These are phyloP conservation scores for Cerioporus squamosus DNA, from an alignment of 1,284 basidiomycete species.

Conservation along the genomic window DNA sequence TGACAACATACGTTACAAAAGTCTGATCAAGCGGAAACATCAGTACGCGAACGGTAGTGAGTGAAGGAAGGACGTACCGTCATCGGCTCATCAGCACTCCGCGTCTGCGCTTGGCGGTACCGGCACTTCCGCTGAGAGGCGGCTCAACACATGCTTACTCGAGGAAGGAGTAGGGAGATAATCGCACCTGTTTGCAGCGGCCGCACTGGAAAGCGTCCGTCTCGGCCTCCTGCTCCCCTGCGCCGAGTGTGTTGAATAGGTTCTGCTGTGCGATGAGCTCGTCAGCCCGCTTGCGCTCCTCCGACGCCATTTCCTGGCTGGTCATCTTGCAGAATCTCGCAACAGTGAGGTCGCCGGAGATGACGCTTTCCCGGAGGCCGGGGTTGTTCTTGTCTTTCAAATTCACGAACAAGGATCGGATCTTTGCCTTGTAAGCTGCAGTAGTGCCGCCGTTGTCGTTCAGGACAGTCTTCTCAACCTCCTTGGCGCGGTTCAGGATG, in stretches of 20 bases:
- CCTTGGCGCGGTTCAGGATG: conserved; percentile 60
- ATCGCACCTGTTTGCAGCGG: conserved; percentile 80
- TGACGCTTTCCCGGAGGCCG: conserved; percentile 81
- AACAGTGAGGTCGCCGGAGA: conserved; percentile 78
- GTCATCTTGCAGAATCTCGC: conserved; percentile 82
- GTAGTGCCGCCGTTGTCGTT: conserved; percentile 49
- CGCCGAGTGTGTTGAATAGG: conserved; percentile 90
- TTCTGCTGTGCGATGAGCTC: conserved; percentile 87
- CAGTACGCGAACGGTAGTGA: neutral
- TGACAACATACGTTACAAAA: conserved; percentile 40
- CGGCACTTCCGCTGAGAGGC: conserved; percentile 78
- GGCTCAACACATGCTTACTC: neutral
- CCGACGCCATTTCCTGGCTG: conserved; percentile 93
- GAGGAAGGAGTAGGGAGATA: neutral
- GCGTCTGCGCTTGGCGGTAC: conserved; percentile 94
- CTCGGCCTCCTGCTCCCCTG: conserved; percentile 90
- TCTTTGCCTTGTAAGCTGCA: conserved; percentile 76
- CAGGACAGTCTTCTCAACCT: conserved; percentile 63
- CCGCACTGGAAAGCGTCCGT: conserved; percentile 98
- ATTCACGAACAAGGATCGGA: conserved; percentile 90
- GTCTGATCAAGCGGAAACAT: conserved; percentile 31
- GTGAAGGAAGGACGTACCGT: conserved; percentile 61
- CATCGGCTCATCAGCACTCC: conserved; percentile 97
- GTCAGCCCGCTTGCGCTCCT: conserved; percentile 85
- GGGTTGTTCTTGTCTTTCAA: conserved; percentile 97